Base-by-base conservation (phyloP, 2,329 filamentous ascomycete genomes). In the Calycina herbarum region DNA sequence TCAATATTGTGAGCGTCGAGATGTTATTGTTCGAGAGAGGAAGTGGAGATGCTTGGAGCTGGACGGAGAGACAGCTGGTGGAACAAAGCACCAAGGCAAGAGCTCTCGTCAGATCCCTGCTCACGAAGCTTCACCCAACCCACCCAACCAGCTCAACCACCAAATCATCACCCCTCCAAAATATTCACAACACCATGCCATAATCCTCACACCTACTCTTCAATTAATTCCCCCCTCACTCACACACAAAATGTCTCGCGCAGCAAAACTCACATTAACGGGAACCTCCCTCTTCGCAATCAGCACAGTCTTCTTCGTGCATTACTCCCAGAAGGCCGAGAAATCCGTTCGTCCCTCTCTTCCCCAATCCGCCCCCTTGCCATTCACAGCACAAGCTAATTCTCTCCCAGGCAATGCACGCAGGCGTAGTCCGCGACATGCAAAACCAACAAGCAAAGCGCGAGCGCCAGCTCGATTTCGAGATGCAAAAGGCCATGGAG, bases 391-490 rank as follows among this genome's bases (percentile, higher is more conserved):
- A 51, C 11, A 58, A 35, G 33, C 57, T 64, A 33, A 57, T 5
- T 40, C 7, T 15, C 20, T 17, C 3, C 2, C 20, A 94, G 95
- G 91, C 92, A 65, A 99, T 99, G 95, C 95, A 99, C 76, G 87
- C 90, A 71, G 95, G 95, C 57, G 95, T 99, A 54, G 82, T 98
- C 70, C 91, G 94, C 69, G 95, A 99, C 75, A 91, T 97, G 83
- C 94, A 98, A 76, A 93, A 96, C 76, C 94, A 97, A 77, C 88
- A 91, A 57, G 77, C 97, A 70, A 97, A 97, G 80, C 86, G 87
- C 71, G 95, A 99, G 78, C 89, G 95, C 66, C 92, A 96, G 77
- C 86, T 93, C 61, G 95, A 99, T 76, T 99, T 99, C 75, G 94
- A 98, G 70, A 87, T 96, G 86, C 95, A 99, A 77, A 86, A 84